phyloP scores from a whole-genome alignment of 306 rosid species.

The Herpetospermum pedunculosum region DNA sequence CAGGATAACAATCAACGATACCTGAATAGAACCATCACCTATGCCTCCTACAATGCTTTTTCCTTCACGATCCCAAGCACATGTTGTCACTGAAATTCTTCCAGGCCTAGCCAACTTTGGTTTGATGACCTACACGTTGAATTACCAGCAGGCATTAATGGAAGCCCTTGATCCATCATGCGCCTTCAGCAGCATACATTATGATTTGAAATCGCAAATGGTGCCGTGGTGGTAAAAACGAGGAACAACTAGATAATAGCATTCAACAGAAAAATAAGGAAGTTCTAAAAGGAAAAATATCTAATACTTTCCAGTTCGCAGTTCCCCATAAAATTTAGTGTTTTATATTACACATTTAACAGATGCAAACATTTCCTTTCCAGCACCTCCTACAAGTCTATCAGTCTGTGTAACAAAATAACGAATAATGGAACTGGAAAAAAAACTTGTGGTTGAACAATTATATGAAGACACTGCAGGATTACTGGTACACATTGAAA shows the following conservation, averaged over 20 bases:
- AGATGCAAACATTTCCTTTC: background rate
- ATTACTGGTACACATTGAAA: background rate
- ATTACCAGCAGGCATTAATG: slow-evolving; percentile 5
- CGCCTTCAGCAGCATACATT: background rate
- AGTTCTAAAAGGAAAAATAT: background rate
- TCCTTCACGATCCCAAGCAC: slow-evolving; percentile 84
- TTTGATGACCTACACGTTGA: slow-evolving; percentile 66
- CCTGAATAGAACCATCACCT: slow-evolving; percentile 97
- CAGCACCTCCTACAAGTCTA: background rate
- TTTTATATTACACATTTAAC: background rate
- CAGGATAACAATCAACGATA: slow-evolving; percentile 9
- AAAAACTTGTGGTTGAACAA: background rate
- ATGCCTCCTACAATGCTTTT: slow-evolving; percentile 84
- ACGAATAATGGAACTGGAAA: background rate
- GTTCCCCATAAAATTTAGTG: background rate
- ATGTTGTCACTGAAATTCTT: slow-evolving; percentile 86
- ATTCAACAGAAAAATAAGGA: background rate
- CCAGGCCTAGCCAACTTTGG: slow-evolving; percentile 86
- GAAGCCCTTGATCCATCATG: background rate
- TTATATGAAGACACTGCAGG: background rate
- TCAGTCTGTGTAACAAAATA: background rate
- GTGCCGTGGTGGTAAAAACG: background rate
- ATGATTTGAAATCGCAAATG: background rate
- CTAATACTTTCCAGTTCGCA: background rate
- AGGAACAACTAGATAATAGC: background rate